phyloP scores from a whole-genome alignment of 257 asterid species.

The Oldenlandia corymbosa region DNA sequence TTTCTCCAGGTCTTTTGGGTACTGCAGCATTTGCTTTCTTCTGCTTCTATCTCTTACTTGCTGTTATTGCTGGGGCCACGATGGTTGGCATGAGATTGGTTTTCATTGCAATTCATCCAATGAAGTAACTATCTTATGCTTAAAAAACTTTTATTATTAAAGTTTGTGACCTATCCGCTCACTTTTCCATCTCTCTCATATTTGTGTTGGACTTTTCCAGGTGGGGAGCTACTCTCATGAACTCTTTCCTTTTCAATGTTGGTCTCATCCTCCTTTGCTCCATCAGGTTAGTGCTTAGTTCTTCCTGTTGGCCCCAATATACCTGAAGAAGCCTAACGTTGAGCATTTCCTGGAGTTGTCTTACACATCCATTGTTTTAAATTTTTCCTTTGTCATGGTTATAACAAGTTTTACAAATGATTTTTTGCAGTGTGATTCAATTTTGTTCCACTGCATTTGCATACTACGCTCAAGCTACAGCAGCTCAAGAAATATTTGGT shows the following conservation, averaged over 20 bases:
- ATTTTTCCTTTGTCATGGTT: neutral
- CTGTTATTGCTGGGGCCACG: conserved; percentile 99
- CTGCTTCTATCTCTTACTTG: conserved; percentile 94
- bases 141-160: conserved; percentile 6
- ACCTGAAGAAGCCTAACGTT: neutral
- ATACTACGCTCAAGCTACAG: conserved; percentile 94
- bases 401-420: conserved; percentile 11
- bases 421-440: conserved; percentile 89
- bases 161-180: neutral
- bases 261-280: conserved; percentile 92
- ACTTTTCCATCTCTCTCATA: conserved; percentile 6
- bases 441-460: conserved; percentile 97
- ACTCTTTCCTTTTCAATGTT: conserved; percentile 85
- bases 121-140: conserved; percentile 56
- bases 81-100: conserved; percentile 93
- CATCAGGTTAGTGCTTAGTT: conserved; percentile 55
- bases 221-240: conserved; percentile 96
- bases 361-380: neutral
- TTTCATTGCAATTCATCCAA: conserved; percentile 91
- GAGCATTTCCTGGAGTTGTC: neutral
- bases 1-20: conserved; percentile 84
- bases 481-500: conserved; percentile 99
- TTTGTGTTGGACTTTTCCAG: conserved; percentile 32
- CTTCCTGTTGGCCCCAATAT: conserved; percentile 2
- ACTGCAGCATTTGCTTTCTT: conserved; percentile 97